These are phyloP conservation scores for Backusella parvicylindrica DNA, from an alignment of 192 early-diverging fungal species.

Conservation along the genomic window DNA sequence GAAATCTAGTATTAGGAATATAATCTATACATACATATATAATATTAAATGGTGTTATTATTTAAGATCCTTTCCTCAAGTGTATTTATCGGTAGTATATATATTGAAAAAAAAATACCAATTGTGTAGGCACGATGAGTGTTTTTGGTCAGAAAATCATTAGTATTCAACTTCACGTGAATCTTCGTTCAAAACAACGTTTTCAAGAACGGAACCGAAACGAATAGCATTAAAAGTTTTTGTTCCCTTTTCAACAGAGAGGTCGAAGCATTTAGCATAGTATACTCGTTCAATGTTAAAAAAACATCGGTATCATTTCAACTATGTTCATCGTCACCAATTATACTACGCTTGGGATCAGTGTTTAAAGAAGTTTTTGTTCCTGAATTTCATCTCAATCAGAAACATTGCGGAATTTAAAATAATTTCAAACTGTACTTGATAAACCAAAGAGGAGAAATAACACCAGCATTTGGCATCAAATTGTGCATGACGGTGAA, in stretches of 20 bases:
- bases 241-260: constrained; percentile 93
- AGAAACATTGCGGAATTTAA: no score
- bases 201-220: constrained; percentile 93
- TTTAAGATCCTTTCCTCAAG: not conserved
- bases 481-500: constrained; percentile 99
- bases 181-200: constrained; percentile 78
- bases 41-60: not conserved
- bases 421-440: constrained; percentile 46
- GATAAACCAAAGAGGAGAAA: constrained; percentile 97
- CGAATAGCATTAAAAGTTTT: constrained; percentile 96
- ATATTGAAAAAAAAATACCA: constrained; percentile 3
- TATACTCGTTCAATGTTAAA: constrained; percentile 99
- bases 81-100: not conserved
- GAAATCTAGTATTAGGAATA: constrained; percentile 91
- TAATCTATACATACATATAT: constrained; percentile 52
- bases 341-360: constrained; percentile 85
- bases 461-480: constrained; percentile 93
- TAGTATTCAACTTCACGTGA: constrained; percentile 75
- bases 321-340: constrained; percentile 99
- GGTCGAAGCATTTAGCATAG: constrained; percentile 95
- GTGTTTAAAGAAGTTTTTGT: constrained; percentile 98
- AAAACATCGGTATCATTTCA: constrained; percentile 90
- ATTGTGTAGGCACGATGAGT: constrained; percentile 95
- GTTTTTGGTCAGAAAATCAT: constrained; percentile 85
- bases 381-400: not conserved